Evolutionary conservation across 257 asterid species (phyloP).

Genomic region (Forsythia suspensa): DNA sequence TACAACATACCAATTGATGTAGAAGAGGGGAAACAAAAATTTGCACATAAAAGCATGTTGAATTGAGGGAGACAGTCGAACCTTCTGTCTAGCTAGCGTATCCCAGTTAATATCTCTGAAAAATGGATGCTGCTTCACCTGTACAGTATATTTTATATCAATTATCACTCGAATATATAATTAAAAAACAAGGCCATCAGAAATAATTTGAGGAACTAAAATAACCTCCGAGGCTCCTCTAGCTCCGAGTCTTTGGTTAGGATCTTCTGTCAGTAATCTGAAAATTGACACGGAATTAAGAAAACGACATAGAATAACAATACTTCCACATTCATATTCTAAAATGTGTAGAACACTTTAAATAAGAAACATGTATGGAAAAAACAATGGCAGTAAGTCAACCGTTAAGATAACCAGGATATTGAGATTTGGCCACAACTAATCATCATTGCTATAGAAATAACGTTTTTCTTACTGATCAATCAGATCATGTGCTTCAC

Average conservation of each 20-base stretch:
- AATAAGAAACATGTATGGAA: conserved; percentile 6
- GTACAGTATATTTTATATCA: conserved; percentile 18
- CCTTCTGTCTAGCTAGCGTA: conserved; percentile 98
- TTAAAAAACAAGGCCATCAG: background rate
- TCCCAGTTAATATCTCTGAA: conserved; percentile 98
- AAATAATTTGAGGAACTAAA: conserved; percentile 8
- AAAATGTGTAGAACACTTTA: background rate
- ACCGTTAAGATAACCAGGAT: conserved; percentile 2
- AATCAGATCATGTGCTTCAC: conserved; percentile 79
- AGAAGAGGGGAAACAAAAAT: background rate
- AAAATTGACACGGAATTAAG: background rate
- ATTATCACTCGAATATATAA: conserved; percentile 1
- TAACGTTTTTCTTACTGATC: conserved; percentile 63
- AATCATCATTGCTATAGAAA: conserved; percentile 11
- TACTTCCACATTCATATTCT: background rate
- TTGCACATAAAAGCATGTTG: background rate
- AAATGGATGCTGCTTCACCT: conserved; percentile 95
- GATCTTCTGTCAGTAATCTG: conserved; percentile 96
- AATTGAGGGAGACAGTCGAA: conserved; percentile 20
- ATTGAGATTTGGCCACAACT: background rate
- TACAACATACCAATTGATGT: too few species aligned
- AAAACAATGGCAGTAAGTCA: background rate
- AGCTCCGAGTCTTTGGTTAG: conserved; percentile 94
- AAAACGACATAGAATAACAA: background rate
- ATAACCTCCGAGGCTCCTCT: conserved; percentile 89